Evolutionary conservation across 441 rosid genomes (phyloP).

Genomic region (Omphalea diandra): DNA sequence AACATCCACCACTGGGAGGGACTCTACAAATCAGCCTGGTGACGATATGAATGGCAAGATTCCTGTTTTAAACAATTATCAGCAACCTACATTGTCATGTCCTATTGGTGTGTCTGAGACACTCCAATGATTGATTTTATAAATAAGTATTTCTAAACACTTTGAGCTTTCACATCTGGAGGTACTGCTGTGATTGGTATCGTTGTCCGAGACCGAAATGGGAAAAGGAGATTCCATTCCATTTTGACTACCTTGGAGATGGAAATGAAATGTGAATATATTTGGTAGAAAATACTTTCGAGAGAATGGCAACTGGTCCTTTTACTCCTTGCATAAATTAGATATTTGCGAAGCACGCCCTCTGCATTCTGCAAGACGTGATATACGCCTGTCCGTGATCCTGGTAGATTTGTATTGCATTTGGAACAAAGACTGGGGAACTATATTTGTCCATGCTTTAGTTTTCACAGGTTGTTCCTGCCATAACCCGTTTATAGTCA

Average conservation of each 20-base stretch:
- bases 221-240: slow-evolving; percentile 14
- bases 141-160: slow-evolving; percentile 24
- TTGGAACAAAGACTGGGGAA: slow-evolving; percentile 16
- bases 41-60: slow-evolving; percentile 26
- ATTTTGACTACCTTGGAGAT: slow-evolving; percentile 10
- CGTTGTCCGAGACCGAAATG: slow-evolving; percentile 26
- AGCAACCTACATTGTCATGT: slow-evolving; percentile 37
- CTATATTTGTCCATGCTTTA: slow-evolving; percentile 14
- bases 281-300: slow-evolving; percentile 28
- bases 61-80: slow-evolving; percentile 35
- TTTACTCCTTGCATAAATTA: not conserved
- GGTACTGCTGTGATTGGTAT: slow-evolving; percentile 41
- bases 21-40: slow-evolving; percentile 32
- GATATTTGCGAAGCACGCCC: not conserved
- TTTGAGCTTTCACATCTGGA: slow-evolving; percentile 35
- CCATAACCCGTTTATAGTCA: slow-evolving; percentile 36
- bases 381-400: not conserved
- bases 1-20: slow-evolving; percentile 28
- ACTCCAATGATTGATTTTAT: slow-evolving; percentile 22
- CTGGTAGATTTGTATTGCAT: slow-evolving; percentile 7
- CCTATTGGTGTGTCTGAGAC: slow-evolving; percentile 38
- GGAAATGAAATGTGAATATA: slow-evolving; percentile 25
- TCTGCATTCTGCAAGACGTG: slow-evolving; percentile 16
- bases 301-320: slow-evolving; percentile 17
- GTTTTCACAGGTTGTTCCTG: slow-evolving; percentile 24